A percentile compares a stretch with the other conserved stretches of the same genome.
phyloP scores from a whole-genome alignment of 139 green algal species.

The Chlamydomonas schloesseri region DNA sequence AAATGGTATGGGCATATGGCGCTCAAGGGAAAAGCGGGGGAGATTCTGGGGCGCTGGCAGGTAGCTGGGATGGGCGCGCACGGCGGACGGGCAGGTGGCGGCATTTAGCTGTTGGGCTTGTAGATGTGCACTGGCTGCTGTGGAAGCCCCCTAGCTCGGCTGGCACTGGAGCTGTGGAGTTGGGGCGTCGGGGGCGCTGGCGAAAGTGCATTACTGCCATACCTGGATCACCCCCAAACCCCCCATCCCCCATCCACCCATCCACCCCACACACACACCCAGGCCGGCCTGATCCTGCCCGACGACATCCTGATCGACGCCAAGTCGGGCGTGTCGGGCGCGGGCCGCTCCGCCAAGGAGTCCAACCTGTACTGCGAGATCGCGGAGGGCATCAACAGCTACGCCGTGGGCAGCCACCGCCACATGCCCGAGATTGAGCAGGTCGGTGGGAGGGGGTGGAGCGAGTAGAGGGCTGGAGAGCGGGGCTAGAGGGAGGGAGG shows the following conservation, averaged over 20 bases:
- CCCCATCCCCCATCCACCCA: constrained; percentile 44
- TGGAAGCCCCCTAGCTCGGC: too few relatives aligned
- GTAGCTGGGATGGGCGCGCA: too few relatives aligned
- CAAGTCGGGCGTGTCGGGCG: constrained; percentile 95
- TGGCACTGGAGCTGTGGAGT: too few relatives aligned
- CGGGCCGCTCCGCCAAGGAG: constrained; percentile 91
- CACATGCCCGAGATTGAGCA: constrained; percentile 99
- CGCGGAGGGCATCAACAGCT: constrained; percentile 77
- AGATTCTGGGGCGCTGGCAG: too few relatives aligned
- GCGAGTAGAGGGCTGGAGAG: background rate
- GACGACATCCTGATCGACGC: constrained; percentile 98
- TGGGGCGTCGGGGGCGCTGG: too few relatives aligned
- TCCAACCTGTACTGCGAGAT: constrained; percentile 95
- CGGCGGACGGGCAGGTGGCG: too few relatives aligned
- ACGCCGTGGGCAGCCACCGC: constrained; percentile 85
- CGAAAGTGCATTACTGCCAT: too few relatives aligned
- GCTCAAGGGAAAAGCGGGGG: too few relatives aligned
- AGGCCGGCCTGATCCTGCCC: constrained; percentile 78
- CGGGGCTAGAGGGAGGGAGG: background rate
- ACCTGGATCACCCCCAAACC: constrained; percentile 53
- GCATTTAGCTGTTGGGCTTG: too few relatives aligned
- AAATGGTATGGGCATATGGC: too few relatives aligned
- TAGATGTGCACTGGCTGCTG: too few relatives aligned
- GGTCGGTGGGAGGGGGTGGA: background rate
- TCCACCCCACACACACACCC: constrained; percentile 65